Base-by-base conservation (phyloP, 768 basidiomycete species). In the Collybiopsis confluens region DNA sequence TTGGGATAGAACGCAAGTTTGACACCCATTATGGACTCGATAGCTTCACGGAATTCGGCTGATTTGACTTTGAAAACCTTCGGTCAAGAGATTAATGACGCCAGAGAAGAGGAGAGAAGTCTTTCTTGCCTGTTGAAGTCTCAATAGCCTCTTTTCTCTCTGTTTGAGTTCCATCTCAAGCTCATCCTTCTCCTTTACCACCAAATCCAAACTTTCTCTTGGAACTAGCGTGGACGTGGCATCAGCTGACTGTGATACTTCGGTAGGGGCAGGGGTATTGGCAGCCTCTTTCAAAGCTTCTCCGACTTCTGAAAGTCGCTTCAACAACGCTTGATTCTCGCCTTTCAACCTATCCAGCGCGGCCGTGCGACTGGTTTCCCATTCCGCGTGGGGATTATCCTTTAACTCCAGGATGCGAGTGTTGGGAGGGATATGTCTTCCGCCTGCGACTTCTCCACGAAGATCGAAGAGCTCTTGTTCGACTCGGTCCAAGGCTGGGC, bases 1-100 rank as follows among this genome's bases (percentile, higher is more conserved):
- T 92, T 92, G 15, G 88, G 90, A 63, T 90, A 90, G 65, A 98
- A 97, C 1, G 88, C 86, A 46, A 98, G 80, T 62, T 96, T 92
- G 64, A 93, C 85, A 5, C 95, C 96, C 0, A 98, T 79, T 45
- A 98, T 87, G 0, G 89, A 85, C 3, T 88, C 85, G 55, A 98
- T 88, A 5, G 93, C 86, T 64, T 95, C 91, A 36, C 90, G 82
- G 74, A 98, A 96, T 63, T 98, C 94, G 55, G 87, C 81, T 8
- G 86, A 85, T 67, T 97, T 98, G 30, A 84, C 82, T 0, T 78
- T 72, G 69, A 92, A 97, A 4, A 95, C 83, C 89, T 64, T 1
- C 35, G 28, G 38, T 26, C 26, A 33, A 43, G 54, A 18, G 36
- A 28, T 40, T 23, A 35, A 49, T n/a, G 30, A 21, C 7, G 15